phyloP scores from a whole-genome alignment of 2,329 filamentous ascomycete genomes.

The Podosphaera xanthii region DNA sequence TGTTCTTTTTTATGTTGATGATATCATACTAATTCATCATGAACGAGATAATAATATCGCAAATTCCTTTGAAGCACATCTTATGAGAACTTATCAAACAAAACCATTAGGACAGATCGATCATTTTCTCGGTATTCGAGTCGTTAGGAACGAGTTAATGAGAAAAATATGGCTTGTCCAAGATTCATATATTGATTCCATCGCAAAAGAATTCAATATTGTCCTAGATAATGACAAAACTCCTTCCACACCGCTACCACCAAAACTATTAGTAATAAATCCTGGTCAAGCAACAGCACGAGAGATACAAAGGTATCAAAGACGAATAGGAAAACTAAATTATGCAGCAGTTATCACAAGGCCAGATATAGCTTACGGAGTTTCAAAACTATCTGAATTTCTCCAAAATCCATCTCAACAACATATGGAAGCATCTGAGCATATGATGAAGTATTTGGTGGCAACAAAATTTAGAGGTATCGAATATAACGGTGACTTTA shows the following conservation, averaged over 20 bases:
- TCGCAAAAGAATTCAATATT: background rate
- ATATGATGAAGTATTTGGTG: background rate
- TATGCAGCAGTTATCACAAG: too few relatives aligned
- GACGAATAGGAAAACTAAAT: background rate
- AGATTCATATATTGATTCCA: background rate
- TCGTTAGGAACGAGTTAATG: background rate
- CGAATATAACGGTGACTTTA: background rate
- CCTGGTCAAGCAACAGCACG: background rate
- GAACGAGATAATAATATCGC: too few relatives aligned
- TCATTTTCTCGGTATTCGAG: background rate
- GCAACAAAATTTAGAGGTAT: background rate
- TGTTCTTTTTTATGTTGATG: too few relatives aligned
- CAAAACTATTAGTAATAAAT: background rate
- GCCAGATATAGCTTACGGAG: too few relatives aligned
- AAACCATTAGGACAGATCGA: background rate
- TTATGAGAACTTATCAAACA: background rate
- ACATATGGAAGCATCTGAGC: too few relatives aligned
- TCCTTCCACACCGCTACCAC: background rate
- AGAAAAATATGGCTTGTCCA: background rate
- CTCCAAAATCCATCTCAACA: too few relatives aligned
- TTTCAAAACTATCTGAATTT: too few relatives aligned
- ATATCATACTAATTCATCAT: too few relatives aligned
- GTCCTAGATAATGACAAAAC: background rate
- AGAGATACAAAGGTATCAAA: background rate
- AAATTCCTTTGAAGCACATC: too few relatives aligned